phyloP scores from a whole-genome alignment of 1,284 basidiomycete genomes.

The Ganoderma boninense region DNA sequence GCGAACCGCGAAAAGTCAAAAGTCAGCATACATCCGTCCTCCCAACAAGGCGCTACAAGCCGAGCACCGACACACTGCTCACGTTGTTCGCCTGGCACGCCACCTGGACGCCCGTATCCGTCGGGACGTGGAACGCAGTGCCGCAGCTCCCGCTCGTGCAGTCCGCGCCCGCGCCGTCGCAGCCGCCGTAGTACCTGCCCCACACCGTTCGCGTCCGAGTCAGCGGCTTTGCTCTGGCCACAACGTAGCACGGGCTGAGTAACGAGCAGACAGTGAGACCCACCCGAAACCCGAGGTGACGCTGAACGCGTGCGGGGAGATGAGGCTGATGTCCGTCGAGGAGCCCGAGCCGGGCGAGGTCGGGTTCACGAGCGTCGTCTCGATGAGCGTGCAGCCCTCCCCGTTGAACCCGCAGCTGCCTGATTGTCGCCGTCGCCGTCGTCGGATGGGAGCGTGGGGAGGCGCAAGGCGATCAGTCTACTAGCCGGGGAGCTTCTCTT shows the following conservation, averaged over 20 bases:
- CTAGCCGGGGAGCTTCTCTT: neutral
- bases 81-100: conserved; percentile 44
- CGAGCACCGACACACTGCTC: neutral
- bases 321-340: conserved; percentile 53
- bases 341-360: conserved; percentile 49
- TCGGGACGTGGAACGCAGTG: conserved; percentile 49
- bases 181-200: conserved; percentile 40
- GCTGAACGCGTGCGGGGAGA: conserved; percentile 47
- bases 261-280: neutral
- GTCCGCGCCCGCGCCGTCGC: conserved; percentile 43
- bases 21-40: neutral
- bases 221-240: no score
- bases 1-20: neutral
- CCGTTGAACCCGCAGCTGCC: conserved; percentile 50
- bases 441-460: no score
- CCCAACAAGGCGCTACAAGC: no score
- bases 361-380: conserved; percentile 54
- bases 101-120: conserved; percentile 52
- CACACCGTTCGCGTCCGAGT: no score
- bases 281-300: conserved; percentile 43
- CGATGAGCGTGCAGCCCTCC: conserved; percentile 51
- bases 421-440: conserved; percentile 1
- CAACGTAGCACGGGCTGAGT: neutral
- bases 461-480: neutral
- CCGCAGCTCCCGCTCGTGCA: conserved; percentile 37